Base-by-base conservation (phyloP, 108 stramenopile genomes). In the Nitzschia sp. region DNA sequence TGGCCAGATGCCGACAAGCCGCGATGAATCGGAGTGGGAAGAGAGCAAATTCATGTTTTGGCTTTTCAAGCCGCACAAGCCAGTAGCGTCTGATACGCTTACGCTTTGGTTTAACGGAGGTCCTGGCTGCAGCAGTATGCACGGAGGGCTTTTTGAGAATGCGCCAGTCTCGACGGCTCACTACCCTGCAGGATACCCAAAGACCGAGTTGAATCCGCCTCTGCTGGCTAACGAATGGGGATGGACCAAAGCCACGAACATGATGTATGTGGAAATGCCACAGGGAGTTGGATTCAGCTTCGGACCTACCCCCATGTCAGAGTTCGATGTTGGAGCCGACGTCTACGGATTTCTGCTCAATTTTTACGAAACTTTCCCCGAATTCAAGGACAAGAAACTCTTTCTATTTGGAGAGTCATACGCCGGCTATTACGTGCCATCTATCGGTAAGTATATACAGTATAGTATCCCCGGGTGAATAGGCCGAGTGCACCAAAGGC, bases 371-470 rank as follows among this genome's bases (percentile, higher is more conserved):
- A 59, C 72, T 13, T 86, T 80, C 66, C 45, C 58, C 4, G 48
- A 63, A 27, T 59, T 64, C 22, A 29, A 55, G 8, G 5, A 19
- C 2, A 86, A 92, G 64, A 72, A 79, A 29, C 63, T 96, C 17
- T 93, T 81, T 52, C 53, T 97, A 17, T 75, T 80, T 23, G 96
- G 94, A 29, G 96, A 95, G 62, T 75, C 72, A 19, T 96, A 96
- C 59, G 91, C 92, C 0, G 93, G 92, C 31, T 56, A 34, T 58
- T 93, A 92, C 58, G 73, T 91, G 47, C 96, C 93, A 15, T 80
- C 75, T 16, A n/a, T n/a, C n/a, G n/a, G n/a, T n/a, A n/a, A n/a
- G n/a, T n/a, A n/a, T n/a, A n/a, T n/a, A n/a, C n/a, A n/a, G n/a
- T n/a, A n/a, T n/a, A n/a, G n/a, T n/a, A n/a, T n/a, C n/a, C n/a